Conservation (phyloP, 257 asterid species). For the Solanum okadae region DNA sequence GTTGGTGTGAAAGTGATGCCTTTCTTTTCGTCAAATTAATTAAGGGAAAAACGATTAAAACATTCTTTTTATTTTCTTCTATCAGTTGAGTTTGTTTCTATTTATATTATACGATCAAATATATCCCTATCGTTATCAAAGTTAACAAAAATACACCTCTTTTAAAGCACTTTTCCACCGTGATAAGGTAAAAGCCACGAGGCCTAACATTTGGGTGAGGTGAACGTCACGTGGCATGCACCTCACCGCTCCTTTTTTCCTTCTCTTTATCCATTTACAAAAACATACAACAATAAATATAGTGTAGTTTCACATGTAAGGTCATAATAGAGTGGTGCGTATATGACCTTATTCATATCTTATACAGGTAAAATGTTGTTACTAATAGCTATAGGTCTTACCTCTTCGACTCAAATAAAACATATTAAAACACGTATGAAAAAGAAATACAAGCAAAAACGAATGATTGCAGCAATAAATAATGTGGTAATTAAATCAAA, state of each 20-base stretch:
- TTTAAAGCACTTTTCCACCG: too few relatives aligned
- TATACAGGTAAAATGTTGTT: too few relatives aligned
- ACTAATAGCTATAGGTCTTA: too few relatives aligned
- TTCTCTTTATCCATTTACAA: neutral
- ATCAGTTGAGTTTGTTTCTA: too few relatives aligned
- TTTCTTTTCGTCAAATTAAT: neutral
- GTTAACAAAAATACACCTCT: too few relatives aligned
- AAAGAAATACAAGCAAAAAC: neutral
- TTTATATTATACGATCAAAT: too few relatives aligned
- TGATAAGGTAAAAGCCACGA: too few relatives aligned
- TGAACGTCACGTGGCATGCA: neutral
- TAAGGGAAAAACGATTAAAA: neutral
- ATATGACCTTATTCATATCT: neutral
- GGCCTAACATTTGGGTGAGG: neutral
- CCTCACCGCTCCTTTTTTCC: neutral
- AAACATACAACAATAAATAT: too few relatives aligned
- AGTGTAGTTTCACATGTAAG: neutral
- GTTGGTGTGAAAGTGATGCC: neutral
- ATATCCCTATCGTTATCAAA: too few relatives aligned
- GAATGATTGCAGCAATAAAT: neutral
- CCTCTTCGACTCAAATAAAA: fast-evolving
- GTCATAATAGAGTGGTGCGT: fast-evolving
- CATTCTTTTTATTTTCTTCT: too few relatives aligned
- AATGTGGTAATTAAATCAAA: neutral
- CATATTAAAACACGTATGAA: neutral